A percentile compares a stretch with the other conserved stretches of the same genome.
Evolutionary conservation across 139 green algal species (phyloP).

Genomic region (Chloropicon primus): DNA sequence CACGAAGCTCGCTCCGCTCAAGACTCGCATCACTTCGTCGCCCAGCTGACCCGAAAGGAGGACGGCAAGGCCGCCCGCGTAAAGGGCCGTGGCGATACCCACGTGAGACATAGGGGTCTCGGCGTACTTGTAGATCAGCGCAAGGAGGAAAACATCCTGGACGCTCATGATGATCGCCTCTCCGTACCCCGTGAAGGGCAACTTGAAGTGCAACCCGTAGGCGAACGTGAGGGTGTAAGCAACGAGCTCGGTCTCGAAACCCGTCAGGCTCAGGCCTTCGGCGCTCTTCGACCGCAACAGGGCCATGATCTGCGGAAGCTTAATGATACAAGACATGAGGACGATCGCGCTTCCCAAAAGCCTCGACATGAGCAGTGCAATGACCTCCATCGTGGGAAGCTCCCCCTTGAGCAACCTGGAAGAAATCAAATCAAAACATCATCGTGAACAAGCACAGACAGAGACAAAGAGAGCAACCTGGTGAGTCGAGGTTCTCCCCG

Average conservation of each 20-base stretch:
- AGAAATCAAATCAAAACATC: background rate
- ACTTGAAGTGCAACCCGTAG: conserved; percentile 47
- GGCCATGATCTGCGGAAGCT: conserved; percentile 50
- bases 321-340: conserved; percentile 29
- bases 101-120: background rate
- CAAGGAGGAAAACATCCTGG: conserved; percentile 10
- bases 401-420: background rate
- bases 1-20: conserved; percentile 52
- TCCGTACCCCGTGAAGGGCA: conserved; percentile 65
- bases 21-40: conserved; percentile 9
- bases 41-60: conserved; percentile 23
- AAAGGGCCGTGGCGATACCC: background rate
- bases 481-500: too few relatives aligned
- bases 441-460: too few relatives aligned
- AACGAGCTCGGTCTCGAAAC: conserved; percentile 63
- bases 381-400: background rate
- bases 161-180: conserved; percentile 37
- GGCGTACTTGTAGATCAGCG: conserved; percentile 36
- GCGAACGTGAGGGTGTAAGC: conserved; percentile 39
- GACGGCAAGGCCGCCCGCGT: background rate
- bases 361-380: background rate
- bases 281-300: conserved; percentile 35
- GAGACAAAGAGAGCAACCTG: too few relatives aligned
- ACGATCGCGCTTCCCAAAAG: background rate
- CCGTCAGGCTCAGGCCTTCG: conserved; percentile 41